phyloP scores from a whole-genome alignment of 2,329 filamentous ascomycete genomes.

The Penicillium sp. region DNA sequence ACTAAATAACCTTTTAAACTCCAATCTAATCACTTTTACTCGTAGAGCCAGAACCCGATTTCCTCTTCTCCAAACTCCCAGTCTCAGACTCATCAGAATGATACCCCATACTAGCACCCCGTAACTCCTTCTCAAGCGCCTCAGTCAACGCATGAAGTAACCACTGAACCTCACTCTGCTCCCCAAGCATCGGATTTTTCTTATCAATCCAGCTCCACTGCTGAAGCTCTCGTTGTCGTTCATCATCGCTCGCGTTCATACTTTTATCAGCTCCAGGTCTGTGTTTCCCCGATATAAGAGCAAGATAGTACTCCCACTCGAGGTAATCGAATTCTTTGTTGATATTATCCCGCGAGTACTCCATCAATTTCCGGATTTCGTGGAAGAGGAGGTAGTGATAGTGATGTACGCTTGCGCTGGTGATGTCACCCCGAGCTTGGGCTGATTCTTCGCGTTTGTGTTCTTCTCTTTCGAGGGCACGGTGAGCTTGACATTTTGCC shows the following conservation, averaged over 20 bases:
- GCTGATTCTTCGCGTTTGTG: slow-evolving; percentile 44
- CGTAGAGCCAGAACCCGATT: neutral
- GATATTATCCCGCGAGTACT: slow-evolving; percentile 32
- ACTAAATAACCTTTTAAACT: neutral
- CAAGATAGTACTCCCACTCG: slow-evolving; percentile 53
- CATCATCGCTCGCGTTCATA: slow-evolving; percentile 7
- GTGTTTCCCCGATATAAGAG: slow-evolving; percentile 46
- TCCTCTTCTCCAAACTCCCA: neutral
- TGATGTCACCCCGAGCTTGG: slow-evolving; percentile 42
- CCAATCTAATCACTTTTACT: neutral
- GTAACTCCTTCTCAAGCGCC: slow-evolving; percentile 41
- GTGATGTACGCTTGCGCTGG: slow-evolving; percentile 52
- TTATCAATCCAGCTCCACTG: slow-evolving; percentile 45
- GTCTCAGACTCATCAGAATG: slow-evolving; percentile 2
- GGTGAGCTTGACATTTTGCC: slow-evolving; percentile 11
- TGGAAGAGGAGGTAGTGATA: slow-evolving; percentile 44
- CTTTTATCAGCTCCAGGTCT: slow-evolving; percentile 26
- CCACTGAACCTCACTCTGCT: slow-evolving; percentile 47
- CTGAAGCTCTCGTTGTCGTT: neutral
- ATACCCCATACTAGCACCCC: slow-evolving; percentile 24
- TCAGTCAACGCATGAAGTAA: slow-evolving; percentile 41
- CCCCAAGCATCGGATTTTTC: slow-evolving; percentile 40
- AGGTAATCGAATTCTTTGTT: slow-evolving; percentile 41
- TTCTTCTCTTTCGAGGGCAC: slow-evolving; percentile 47
- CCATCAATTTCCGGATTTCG: slow-evolving; percentile 42